phyloP scores from a whole-genome alignment of 208 protist species.

The Trypanosoma avium region DNA sequence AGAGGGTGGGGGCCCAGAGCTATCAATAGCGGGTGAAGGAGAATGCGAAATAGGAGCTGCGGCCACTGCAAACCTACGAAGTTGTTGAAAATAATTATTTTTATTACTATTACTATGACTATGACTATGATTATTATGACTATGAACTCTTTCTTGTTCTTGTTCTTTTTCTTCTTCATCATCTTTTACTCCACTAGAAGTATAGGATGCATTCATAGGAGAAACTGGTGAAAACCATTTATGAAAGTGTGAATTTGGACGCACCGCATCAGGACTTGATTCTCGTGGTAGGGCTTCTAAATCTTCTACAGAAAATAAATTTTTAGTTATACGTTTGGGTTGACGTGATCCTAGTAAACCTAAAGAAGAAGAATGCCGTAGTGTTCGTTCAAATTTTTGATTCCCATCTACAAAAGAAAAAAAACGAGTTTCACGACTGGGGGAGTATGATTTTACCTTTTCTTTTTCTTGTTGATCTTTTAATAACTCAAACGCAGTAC shows the following conservation, averaged over 20 bases:
- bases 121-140: background rate
- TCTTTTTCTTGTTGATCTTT: background rate
- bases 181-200: no score
- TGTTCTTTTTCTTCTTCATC: no score
- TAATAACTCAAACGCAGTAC: background rate
- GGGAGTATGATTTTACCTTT: background rate
- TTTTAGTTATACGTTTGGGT: background rate
- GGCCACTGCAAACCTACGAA: background rate
- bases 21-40: background rate
- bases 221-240: background rate
- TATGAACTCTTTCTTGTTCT: no score
- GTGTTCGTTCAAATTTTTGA: no score
- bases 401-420: no score
- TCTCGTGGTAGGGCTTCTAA: background rate
- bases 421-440: background rate
- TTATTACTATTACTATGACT: background rate
- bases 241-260: background rate
- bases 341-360: background rate
- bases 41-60: background rate
- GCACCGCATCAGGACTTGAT: background rate
- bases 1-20: background rate
- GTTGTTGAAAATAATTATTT: background rate
- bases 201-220: no score
- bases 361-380: background rate
- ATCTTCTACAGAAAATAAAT: conserved; percentile 19